Evolutionary conservation across 805 yeast species (phyloP).

Genomic region (Ogataea corticis): DNA sequence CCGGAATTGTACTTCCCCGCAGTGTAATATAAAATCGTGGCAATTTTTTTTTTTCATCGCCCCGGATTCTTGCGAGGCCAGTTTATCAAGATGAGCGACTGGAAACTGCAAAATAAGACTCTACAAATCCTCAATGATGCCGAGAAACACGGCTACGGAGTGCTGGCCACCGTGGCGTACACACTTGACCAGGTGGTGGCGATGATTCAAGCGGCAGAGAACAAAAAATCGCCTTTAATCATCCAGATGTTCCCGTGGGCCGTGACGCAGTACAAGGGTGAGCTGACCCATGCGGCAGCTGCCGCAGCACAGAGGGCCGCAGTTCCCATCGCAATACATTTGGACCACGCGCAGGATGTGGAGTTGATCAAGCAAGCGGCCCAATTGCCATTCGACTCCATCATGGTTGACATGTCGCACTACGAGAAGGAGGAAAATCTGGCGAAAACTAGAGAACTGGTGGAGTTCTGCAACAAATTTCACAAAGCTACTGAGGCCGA

Average conservation of each 20-base stretch:
- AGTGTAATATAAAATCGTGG: not conserved
- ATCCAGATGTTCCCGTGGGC: conserved; percentile 41
- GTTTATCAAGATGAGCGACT: conserved; percentile 12
- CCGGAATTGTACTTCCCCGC: not conserved
- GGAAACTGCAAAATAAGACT: conserved; percentile 30
- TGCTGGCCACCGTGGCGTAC: conserved; percentile 37
- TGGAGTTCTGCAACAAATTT: conserved; percentile 29
- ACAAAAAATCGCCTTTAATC: conserved; percentile 34
- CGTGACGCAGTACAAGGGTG: conserved; percentile 33
- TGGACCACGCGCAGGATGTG: conserved; percentile 38
- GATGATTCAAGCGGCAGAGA: conserved; percentile 38
- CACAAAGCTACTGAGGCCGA: conserved; percentile 40
- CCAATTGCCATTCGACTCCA: conserved; percentile 38
- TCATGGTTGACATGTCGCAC: conserved; percentile 42
- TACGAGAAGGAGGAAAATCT: conserved; percentile 38
- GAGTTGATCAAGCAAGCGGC: conserved; percentile 34
- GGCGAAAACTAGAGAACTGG: conserved; percentile 31
- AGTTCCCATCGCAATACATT: conserved; percentile 39
- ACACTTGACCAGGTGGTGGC: conserved; percentile 37
- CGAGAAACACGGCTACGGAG: conserved; percentile 34
- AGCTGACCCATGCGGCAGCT: conserved; percentile 30
- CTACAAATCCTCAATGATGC: conserved; percentile 33
- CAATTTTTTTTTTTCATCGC: not conserved
- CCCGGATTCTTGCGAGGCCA: too few relatives aligned
- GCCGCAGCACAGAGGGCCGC: conserved; percentile 30